Base-by-base conservation (phyloP, 1,284 basidiomycete species). In the Cutaneotrichosporon curvatum region DNA sequence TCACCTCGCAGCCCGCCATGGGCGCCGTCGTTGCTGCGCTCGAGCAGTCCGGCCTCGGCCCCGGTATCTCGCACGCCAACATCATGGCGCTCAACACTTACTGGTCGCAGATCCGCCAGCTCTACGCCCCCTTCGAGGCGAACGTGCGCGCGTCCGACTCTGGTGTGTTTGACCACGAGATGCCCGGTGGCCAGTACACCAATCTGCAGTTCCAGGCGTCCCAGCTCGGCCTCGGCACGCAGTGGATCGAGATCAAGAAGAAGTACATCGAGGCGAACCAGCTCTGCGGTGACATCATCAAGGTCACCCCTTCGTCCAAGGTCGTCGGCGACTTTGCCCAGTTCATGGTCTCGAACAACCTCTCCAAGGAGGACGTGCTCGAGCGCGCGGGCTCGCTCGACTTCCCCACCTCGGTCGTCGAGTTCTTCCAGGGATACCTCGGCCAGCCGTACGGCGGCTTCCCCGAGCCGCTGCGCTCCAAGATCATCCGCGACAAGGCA, bases 261-360 rank as follows among this genome's bases (percentile, higher is more conserved):
- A 95, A 95, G 73, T 99, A 99, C 73, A 90, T 96, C 60, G 87
- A 95, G 73, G 91, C 91, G 45, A 96, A 96, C 69, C 80, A 87
- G 50, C 81, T 96, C 50, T 97, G 95, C 70, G 95, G 95, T 43
- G 92, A 97, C 67, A 86, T 99, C 68, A 85, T 98, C 78, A 99
- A 99, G 79, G 94, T 98, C 61, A 99, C 95, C 20, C 95, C 95
- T 32, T 96, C 95, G 18, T 98, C 95, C 50, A 97, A 98, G 78
- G 90, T 96, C 43, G 94, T 98, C 46, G 95, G 95, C 39, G 95
- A 99, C 77, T 94, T 99, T 73, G 95, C 95, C 22, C 89, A 94
- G 72, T 96, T 90, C 84, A 92, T 98, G 90, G 92, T 91, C 32
- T 88, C 89, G 57, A 97, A 98, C 77, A 82, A 83, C 59, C 78